Base-by-base conservation (phyloP, 2,329 filamentous ascomycete species). In the Cytospora chrysosperma region DNA sequence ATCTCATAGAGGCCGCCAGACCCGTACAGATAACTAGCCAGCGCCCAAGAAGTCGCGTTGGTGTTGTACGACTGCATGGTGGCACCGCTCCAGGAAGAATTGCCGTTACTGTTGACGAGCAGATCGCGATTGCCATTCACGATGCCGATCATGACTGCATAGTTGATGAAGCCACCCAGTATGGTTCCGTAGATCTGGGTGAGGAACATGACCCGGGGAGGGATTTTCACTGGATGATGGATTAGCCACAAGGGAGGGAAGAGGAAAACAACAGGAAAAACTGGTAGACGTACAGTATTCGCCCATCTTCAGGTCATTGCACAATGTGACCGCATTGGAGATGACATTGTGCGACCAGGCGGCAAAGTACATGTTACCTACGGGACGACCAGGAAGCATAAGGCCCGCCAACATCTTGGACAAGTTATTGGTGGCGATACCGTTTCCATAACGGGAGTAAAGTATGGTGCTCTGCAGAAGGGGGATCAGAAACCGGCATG, bases 331-430 rank as follows among this genome's bases (percentile, higher is more conserved):
- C 0, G 77, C 73, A 56, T 82, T 82, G 2, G 62, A 15, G 56
- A 86, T 85, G 56, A 85, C 81, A 43, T 81, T 83, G 71, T 86
- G 84, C 1, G 82, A 85, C 82, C 82, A 86, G 13, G 79, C 79
- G 9, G 83, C 80, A 69, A 85, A 85, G 70, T 85, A 85, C 80
- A 85, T 82, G 70, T 85, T 85, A 2, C 81, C 82, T 5, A 85
- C 68, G 0, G 82, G 82, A 1, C 79, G 77, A 1, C 77, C 79
- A 1, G 82, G 82, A 2, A 84, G 67, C 63, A 82, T 72, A 3
- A 84, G 73, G 57, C 83, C 83, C 0, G 78, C 83, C 55, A 85
- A 64, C 82, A 85, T 83, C 67, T 85, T 85, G 24, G 82, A 85
- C 47, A 86, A 64, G 62, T 85, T 84, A 69, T 85, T 85, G 2